A percentile compares a stretch with the other conserved stretches of the same genome.
phyloP scores from a whole-genome alignment of 2,329 filamentous ascomycete genomes.

The Nigrograna mackinnonii region DNA sequence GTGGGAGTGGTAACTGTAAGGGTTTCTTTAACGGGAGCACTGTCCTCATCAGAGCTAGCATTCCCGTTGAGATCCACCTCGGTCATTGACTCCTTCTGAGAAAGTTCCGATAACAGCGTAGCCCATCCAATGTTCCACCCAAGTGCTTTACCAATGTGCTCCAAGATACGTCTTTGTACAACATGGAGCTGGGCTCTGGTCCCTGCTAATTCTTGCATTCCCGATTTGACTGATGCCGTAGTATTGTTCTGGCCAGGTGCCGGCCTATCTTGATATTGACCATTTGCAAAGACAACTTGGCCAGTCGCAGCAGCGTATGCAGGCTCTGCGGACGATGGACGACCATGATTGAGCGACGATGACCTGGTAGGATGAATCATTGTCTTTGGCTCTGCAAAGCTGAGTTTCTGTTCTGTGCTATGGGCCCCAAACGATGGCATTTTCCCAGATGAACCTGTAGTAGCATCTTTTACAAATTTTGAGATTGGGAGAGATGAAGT shows the following conservation, averaged over 20 bases:
- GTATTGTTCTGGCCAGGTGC: constrained; percentile 21
- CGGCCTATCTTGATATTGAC: constrained; percentile 36
- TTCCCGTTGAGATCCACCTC: constrained; percentile 41
- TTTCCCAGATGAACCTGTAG: constrained; percentile 36
- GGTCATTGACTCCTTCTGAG: constrained; percentile 31
- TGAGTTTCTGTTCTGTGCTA: constrained; percentile 62
- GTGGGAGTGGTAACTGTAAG: constrained; percentile 13
- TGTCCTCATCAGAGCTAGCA: constrained; percentile 11
- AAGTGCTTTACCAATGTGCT: constrained; percentile 70
- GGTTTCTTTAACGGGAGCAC: constrained; percentile 6
- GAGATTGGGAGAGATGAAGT: constrained; percentile 70
- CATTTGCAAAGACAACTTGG: constrained; percentile 43
- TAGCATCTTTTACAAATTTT: constrained; percentile 20
- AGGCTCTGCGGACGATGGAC: constrained; percentile 29
- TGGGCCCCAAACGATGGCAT: constrained; percentile 56
- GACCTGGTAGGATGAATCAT: constrained; percentile 70
- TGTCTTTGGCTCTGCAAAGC: constrained; percentile 70
- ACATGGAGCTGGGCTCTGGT: constrained; percentile 80
- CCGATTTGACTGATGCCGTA: constrained; percentile 48
- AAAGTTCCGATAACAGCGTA: constrained; percentile 29
- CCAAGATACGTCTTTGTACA: constrained; percentile 78
- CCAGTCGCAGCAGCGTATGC: constrained; percentile 35
- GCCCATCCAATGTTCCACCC: constrained; percentile 81
- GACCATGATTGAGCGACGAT: constrained; percentile 59
- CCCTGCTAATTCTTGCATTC: constrained; percentile 81